Evolutionary conservation across 1,284 basidiomycete species (phyloP), one percentile per base, ranked within the genome.

Genomic region (Puccinia polysora): DNA sequence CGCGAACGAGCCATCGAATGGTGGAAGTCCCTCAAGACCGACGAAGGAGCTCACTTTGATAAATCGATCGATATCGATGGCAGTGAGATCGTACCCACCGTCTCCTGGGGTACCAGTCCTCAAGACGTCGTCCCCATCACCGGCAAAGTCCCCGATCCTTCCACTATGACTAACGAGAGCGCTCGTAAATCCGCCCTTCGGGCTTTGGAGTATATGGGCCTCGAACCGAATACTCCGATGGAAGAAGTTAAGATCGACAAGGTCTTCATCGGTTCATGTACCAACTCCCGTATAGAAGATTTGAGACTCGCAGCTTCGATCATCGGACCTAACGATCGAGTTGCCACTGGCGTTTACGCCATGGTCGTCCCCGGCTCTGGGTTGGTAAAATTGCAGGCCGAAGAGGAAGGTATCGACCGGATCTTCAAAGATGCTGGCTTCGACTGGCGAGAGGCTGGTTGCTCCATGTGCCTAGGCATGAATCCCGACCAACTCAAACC

Each of bases 391-490:
- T 87, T 92, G 78, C 94, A 96, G 79, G 91, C 94, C 15, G 93
- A 97, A 82, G 89, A 87, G 30, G 93, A 97, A 78, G 92, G 93
- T 47, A 84, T 97, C 74, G 92, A 96, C 78, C 85, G 84, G 69
- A 83, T 97, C 78, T 94, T 97, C 84, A 91, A 88, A 81, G 89
- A 90, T 64, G 93, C 93, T 32, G 94, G 94, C 23, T 97, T 96
- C 78, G 94, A 97, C 80, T 97, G 92, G 93, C 86, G 93, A 73
- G 94, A 97, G 81, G 94, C 94, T 34, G 93, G 93, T 36, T 97
- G 93, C 80, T 97, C 94, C 36, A 97, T 97, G 94, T 97, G 93
- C 81, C 81, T 97, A 75, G 94, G 92, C 52, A 97, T 97, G 94
- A 97, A 97, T 81, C 91, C 93, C 10, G 93, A 97, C 81, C 91